A percentile compares a stretch with the other conserved stretches of the same genome.
phyloP scores from a whole-genome alignment of 176 grass and related monocot genomes.

The Phoenix roebelenii region DNA sequence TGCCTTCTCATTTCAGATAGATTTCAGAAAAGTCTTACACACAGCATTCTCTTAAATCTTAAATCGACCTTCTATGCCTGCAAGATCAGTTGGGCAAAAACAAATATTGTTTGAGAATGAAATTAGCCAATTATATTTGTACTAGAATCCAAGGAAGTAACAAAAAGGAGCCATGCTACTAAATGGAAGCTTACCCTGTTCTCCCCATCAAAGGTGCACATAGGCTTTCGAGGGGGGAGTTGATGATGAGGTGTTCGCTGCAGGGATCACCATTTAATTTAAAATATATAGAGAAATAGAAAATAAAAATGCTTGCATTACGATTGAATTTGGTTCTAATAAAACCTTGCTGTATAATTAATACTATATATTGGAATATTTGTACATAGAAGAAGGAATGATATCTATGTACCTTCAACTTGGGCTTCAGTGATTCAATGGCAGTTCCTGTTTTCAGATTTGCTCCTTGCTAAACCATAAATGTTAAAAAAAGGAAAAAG shows the following conservation, averaged over 20 bases:
- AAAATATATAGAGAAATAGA: background rate
- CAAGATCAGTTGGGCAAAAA: no score
- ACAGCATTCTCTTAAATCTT: no score
- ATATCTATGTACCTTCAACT: slow-evolving; percentile 48
- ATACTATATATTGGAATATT: background rate
- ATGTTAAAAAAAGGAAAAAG: slow-evolving; percentile 13
- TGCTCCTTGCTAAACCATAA: slow-evolving; percentile 48
- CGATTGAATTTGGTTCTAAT: no score
- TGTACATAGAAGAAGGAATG: slow-evolving; percentile 9
- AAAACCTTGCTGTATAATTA: no score
- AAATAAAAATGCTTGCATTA: no score
- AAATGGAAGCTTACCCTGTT: slow-evolving; percentile 19
- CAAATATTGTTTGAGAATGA: no score
- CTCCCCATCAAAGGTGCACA: slow-evolving; percentile 52
- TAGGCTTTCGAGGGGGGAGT: slow-evolving; percentile 83
- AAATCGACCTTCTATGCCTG: no score
- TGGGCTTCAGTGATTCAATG: slow-evolving; percentile 77
- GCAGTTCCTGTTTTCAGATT: slow-evolving; percentile 41
- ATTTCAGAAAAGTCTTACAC: no score
- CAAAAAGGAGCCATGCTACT: no score
- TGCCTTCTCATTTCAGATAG: background rate
- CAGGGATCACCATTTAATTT: background rate
- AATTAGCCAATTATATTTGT: no score
- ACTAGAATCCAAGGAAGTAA: background rate
- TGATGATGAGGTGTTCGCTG: slow-evolving; percentile 87